phyloP scores from a whole-genome alignment of 441 rosid species.

The Syzygium syzygioides region DNA sequence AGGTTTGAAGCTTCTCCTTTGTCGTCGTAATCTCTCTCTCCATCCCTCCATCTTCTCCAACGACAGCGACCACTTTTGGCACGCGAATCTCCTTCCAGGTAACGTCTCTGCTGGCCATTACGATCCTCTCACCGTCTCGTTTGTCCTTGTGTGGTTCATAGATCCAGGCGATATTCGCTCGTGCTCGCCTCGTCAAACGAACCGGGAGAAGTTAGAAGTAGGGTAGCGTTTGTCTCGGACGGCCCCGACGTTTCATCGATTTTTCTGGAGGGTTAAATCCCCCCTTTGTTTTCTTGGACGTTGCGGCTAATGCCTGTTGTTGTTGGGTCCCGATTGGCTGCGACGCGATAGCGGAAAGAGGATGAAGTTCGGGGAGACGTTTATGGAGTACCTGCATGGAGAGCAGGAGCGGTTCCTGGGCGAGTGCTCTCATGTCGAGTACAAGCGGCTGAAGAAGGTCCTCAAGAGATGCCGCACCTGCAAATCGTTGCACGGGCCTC shows the following conservation, averaged over 20 bases:
- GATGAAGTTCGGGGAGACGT: conserved; percentile 90
- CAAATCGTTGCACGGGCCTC: conserved; percentile 13
- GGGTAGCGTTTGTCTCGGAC: neutral
- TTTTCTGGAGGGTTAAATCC: neutral
- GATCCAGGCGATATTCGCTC: neutral
- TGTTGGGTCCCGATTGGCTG: neutral
- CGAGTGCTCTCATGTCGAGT: conserved; percentile 69
- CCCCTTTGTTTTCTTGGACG: neutral
- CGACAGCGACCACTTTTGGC: neutral
- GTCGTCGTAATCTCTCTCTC: neutral
- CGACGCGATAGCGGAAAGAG: neutral
- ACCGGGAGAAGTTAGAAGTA: neutral
- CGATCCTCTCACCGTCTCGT: neutral
- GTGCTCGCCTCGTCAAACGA: neutral
- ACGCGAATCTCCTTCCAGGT: neutral
- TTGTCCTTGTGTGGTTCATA: neutral
- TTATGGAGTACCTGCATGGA: conserved; percentile 62
- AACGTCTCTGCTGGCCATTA: neutral
- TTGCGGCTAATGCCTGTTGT: neutral
- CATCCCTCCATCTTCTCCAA: neutral
- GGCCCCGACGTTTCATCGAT: neutral
- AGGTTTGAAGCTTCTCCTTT: neutral
- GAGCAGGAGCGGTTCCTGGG: conserved; percentile 52
- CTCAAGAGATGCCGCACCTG: conserved; percentile 62
- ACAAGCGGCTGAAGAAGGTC: conserved; percentile 78